phyloP scores from a whole-genome alignment of 257 asterid genomes.

The Solanum appendiculatum region DNA sequence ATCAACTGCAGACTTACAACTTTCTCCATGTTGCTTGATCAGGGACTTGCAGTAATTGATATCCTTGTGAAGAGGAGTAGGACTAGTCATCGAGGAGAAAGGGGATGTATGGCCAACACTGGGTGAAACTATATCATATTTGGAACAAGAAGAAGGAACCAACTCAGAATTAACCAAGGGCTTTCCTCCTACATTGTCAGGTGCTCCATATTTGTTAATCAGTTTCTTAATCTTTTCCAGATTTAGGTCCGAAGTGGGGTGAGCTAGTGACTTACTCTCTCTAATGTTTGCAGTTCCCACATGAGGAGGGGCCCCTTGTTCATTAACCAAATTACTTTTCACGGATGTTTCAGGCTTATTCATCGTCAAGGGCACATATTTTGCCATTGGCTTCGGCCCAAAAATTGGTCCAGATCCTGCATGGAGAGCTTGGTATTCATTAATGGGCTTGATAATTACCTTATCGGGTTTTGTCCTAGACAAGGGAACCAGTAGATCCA shows the following conservation, averaged over 20 bases:
- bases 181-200: background rate
- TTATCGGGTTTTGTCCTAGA: background rate
- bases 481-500: background rate
- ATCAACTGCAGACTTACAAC: background rate
- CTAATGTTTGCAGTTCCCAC: background rate
- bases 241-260: constrained; percentile 3
- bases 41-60: constrained; percentile 8
- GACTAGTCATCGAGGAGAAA: background rate
- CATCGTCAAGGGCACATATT: background rate
- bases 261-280: background rate
- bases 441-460: background rate
- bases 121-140: background rate
- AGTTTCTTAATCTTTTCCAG: background rate
- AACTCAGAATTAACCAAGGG: background rate
- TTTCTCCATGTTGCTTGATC: constrained; percentile 28
- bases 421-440: background rate
- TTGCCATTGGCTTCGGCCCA: constrained; percentile 2
- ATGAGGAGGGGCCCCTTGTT: constrained; percentile 10
- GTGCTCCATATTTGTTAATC: background rate
- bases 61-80: constrained; percentile 11
- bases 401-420: background rate
- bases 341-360: background rate
- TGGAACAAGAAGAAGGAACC: background rate
- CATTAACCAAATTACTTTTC: constrained; percentile 3
- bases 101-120: background rate